A percentile compares a stretch with the other conserved stretches of the same genome.
Evolutionary conservation across 1,284 basidiomycete species (phyloP).

Genomic region (Leccinum subrobustum): DNA sequence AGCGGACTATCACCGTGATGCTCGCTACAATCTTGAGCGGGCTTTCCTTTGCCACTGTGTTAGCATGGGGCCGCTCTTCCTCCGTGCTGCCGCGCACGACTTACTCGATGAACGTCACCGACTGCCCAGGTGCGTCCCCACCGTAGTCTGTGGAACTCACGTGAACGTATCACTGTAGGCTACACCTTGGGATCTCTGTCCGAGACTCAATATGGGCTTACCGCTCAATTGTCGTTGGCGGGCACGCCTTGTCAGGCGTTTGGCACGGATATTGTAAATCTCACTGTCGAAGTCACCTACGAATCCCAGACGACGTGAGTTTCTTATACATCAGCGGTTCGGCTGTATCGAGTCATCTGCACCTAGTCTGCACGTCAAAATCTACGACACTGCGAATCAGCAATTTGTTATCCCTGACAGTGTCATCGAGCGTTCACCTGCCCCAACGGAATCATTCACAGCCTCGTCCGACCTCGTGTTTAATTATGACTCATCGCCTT

Average conservation of each 20-base stretch:
- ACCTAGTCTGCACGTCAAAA: constrained; percentile 70
- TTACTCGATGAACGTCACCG: constrained; percentile 28
- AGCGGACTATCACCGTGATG: constrained; percentile 5
- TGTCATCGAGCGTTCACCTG: constrained; percentile 49
- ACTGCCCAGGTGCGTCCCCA: constrained; percentile 27
- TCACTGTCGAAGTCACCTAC: constrained; percentile 67
- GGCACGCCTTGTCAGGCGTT: no score
- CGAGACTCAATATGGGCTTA: no score
- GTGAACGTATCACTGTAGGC: constrained; percentile 5
- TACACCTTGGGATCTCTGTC: no score
- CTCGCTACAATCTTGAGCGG: constrained; percentile 20
- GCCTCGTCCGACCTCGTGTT: constrained; percentile 59
- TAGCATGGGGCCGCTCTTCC: constrained; percentile 11
- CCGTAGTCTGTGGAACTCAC: no score
- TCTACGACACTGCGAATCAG: constrained; percentile 61
- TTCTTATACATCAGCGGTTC: not conserved
- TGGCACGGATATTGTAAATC: no score
- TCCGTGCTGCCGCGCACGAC: constrained; percentile 7
- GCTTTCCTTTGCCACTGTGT: constrained; percentile 20
- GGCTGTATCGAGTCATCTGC: not conserved
- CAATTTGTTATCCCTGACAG: constrained; percentile 71
- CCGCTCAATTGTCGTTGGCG: no score
- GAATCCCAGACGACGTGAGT: constrained; percentile 50
- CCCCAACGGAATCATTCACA: constrained; percentile 36
- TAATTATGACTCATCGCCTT: constrained; percentile 64